Conservation (phyloP, 192 early-diverging fungal species). For the Entophlyctis helioformis region DNA sequence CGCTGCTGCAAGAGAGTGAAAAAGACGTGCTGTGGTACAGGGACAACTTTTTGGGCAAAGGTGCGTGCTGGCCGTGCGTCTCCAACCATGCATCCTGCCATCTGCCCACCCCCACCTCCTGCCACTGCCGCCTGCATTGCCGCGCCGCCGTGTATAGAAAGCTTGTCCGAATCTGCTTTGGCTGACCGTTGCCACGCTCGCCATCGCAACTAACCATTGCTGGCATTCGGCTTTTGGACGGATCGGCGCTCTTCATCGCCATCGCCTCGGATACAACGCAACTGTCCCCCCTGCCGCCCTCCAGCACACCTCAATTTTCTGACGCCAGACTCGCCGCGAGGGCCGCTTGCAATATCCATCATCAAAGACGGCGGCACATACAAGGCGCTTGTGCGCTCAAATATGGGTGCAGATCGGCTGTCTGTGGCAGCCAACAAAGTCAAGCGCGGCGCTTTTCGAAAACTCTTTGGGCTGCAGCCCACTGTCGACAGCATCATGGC, state of each 20-base stretch:
- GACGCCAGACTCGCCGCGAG: slow-evolving; percentile 23
- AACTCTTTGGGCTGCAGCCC: slow-evolving; percentile 29
- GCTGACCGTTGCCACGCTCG: too few species aligned
- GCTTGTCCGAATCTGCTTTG: too few species aligned
- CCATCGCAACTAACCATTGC: too few species aligned
- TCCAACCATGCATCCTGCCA: too few species aligned
- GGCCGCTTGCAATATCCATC: slow-evolving; percentile 38
- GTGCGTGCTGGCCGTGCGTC: slow-evolving; percentile 10
- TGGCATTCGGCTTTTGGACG: too few species aligned
- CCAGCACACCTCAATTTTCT: slow-evolving; percentile 39
- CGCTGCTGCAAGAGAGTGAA: slow-evolving; percentile 55
- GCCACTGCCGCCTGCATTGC: too few species aligned
- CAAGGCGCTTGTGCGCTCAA: slow-evolving; percentile 39
- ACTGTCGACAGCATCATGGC: slow-evolving; percentile 34
- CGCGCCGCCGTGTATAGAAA: too few species aligned
- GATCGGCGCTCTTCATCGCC: too few species aligned
- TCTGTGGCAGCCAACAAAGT: slow-evolving; percentile 26
- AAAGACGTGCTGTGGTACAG: slow-evolving; percentile 58
- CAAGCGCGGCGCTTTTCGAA: slow-evolving; percentile 24
- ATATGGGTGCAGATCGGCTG: slow-evolving; percentile 44
- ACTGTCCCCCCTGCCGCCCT: too few species aligned
- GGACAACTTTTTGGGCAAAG: slow-evolving; percentile 49
- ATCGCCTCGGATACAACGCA: too few species aligned
- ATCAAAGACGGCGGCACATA: slow-evolving; percentile 30
- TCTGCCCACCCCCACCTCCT: too few species aligned